Conservation (phyloP, 2,329 filamentous ascomycete genomes). For the Fusarium bactridioides region DNA sequence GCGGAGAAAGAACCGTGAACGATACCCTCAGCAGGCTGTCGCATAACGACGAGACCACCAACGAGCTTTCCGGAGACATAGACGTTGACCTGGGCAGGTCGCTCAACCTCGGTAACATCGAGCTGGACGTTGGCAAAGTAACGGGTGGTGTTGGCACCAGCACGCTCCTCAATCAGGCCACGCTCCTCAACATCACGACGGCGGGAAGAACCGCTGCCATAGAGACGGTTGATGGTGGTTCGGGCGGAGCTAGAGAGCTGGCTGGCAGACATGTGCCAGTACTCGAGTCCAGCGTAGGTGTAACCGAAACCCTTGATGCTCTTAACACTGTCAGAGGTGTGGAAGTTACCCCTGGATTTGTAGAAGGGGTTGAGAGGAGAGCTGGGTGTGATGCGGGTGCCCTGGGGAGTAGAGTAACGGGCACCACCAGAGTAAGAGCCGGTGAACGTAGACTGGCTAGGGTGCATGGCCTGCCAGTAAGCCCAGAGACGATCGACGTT, state of each 20-base stretch:
- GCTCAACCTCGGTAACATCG: constrained; percentile 47
- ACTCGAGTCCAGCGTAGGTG: constrained; percentile 49
- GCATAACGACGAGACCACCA: constrained; percentile 49
- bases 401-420: constrained; percentile 52
- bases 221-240: constrained; percentile 46
- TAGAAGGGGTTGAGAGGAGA: constrained; percentile 62
- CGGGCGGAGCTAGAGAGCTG: constrained; percentile 45
- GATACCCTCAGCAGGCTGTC: constrained; percentile 45
- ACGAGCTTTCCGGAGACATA: constrained; percentile 45
- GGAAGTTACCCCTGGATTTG: constrained; percentile 47
- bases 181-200: constrained; percentile 29
- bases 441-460: constrained; percentile 46
- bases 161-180: constrained; percentile 22
- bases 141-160: constrained; percentile 35
- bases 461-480: constrained; percentile 58
- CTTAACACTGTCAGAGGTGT: constrained; percentile 51
- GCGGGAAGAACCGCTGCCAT: constrained; percentile 29
- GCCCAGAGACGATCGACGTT: constrained; percentile 72
- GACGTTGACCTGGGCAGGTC: constrained; percentile 48
- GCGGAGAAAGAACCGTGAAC: constrained; percentile 50
- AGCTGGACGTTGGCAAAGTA: constrained; percentile 49
- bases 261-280: constrained; percentile 43
- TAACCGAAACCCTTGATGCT: constrained; percentile 50
- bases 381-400: constrained; percentile 52
- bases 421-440: constrained; percentile 46